Conservation (phyloP, 2,329 filamentous ascomycete genomes). For the Penicillium freii region DNA sequence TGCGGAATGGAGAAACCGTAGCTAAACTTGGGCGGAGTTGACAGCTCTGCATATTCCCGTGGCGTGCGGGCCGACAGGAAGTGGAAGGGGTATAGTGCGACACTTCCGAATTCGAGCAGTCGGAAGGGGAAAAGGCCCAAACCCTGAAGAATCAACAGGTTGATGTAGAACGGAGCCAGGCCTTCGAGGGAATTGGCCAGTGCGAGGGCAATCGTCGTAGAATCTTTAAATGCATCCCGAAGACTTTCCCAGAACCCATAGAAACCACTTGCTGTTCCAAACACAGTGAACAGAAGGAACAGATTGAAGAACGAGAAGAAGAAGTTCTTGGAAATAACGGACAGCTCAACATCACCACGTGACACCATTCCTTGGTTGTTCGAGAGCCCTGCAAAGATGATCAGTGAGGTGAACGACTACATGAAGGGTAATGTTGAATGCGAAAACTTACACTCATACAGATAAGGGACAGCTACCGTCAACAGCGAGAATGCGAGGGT, state of each 20-base stretch:
- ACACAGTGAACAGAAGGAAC: conserved; percentile 89
- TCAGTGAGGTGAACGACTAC: conserved; percentile 10
- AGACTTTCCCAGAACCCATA: conserved; percentile 63
- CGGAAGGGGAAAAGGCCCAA: conserved; percentile 92
- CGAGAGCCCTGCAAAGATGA: conserved; percentile 59
- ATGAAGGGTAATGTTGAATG: not conserved
- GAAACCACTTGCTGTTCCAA: conserved; percentile 76
- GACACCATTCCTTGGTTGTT: conserved; percentile 94
- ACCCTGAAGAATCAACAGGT: conserved; percentile 89
- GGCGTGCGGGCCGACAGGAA: conserved; percentile 80
- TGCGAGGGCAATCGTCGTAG: conserved; percentile 70
- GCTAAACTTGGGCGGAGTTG: conserved; percentile 80
- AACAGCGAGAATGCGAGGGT: conserved; percentile 82
- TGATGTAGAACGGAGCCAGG: conserved; percentile 82
- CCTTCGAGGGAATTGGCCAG: conserved; percentile 73
- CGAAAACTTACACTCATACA: conserved; percentile 73
- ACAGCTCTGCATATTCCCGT: conserved; percentile 79
- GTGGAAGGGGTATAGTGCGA: conserved; percentile 78
- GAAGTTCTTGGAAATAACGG: conserved; percentile 96
- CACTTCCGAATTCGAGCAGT: conserved; percentile 82
- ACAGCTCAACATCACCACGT: conserved; percentile 89
- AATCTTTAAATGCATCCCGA: conserved; percentile 72
- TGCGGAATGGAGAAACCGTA: conserved; percentile 96
- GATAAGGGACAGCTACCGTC: conserved; percentile 84
- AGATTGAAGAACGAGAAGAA: conserved; percentile 99